Percentiles rank a stretch among this genome's conserved stretches.
These are phyloP conservation scores for Mycena metata DNA, from an alignment of 768 basidiomycete species.

Conservation along the genomic window DNA sequence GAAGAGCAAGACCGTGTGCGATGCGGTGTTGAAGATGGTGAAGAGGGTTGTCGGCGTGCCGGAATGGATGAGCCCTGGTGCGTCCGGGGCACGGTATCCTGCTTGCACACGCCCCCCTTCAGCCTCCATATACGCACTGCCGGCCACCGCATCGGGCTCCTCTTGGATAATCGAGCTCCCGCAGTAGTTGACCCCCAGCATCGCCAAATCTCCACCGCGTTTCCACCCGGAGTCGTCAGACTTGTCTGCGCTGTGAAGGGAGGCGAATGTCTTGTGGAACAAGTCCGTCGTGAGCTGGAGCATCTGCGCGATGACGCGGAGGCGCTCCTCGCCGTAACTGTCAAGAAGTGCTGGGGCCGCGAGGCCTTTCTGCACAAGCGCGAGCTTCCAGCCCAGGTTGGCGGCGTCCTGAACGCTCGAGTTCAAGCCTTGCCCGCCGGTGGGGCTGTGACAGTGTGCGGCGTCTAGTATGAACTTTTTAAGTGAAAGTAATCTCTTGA, in stretches of 20 bases:
- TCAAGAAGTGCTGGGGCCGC: slow-evolving; percentile 53
- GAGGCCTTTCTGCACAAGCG: slow-evolving; percentile 54
- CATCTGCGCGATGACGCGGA: slow-evolving; percentile 62
- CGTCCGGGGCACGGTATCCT: slow-evolving; percentile 53
- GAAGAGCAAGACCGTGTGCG: slow-evolving; percentile 52
- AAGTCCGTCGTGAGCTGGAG: slow-evolving; percentile 53
- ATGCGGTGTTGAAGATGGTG: slow-evolving; percentile 41
- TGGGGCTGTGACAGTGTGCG: slow-evolving; percentile 54
- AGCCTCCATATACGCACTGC: slow-evolving; percentile 2
- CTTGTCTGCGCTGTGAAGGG: slow-evolving; percentile 5
- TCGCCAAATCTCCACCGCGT: slow-evolving; percentile 42
- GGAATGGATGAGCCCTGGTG: slow-evolving; percentile 42
- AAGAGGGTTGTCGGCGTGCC: slow-evolving; percentile 42
- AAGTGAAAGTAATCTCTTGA: too few species aligned
- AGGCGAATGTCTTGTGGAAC: slow-evolving; percentile 41
- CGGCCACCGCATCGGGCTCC: slow-evolving; percentile 16
- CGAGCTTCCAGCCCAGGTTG: slow-evolving; percentile 62
- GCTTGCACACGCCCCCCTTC: slow-evolving; percentile 43
- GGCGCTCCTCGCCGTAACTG: slow-evolving; percentile 58
- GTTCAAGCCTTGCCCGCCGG: slow-evolving; percentile 58
- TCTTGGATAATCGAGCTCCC: slow-evolving; percentile 56
- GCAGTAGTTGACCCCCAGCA: slow-evolving; percentile 62
- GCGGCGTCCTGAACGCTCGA: slow-evolving; percentile 55
- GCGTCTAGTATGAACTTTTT: too few species aligned
- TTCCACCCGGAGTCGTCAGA: slow-evolving; percentile 21